Conservation (phyloP, 495 filamentous ascomycete genomes). For the Sordaria brevicollis region DNA sequence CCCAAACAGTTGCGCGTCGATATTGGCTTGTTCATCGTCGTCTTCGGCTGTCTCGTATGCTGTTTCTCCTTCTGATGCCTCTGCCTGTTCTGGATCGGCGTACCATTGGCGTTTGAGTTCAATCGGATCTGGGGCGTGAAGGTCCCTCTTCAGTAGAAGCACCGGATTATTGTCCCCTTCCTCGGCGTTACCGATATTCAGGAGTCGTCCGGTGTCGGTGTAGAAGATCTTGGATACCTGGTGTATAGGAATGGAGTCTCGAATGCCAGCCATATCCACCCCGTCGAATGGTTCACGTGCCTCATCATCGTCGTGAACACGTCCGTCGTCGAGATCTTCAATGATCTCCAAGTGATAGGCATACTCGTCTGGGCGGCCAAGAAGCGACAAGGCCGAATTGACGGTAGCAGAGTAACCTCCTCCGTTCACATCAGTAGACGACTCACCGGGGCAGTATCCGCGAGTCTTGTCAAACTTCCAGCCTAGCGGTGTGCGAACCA, state of each 20-base stretch:
- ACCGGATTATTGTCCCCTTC: constrained; percentile 76
- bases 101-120: constrained; percentile 12
- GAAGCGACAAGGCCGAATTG: not conserved
- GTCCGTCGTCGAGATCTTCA: constrained; percentile 87
- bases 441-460: constrained; percentile 8
- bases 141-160: constrained; percentile 75
- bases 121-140: constrained; percentile 63
- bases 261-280: constrained; percentile 62
- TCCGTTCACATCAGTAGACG: not conserved
- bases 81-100: constrained; percentile 4
- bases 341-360: constrained; percentile 82
- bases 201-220: constrained; percentile 85
- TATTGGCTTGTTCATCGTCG: constrained; percentile 44
- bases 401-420: not conserved
- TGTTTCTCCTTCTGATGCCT: not conserved
- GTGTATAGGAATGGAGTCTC: constrained; percentile 77
- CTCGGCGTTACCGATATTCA: constrained; percentile 74
- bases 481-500: constrained; percentile 44
- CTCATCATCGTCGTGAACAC: constrained; percentile 75
- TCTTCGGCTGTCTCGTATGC: constrained; percentile 5
- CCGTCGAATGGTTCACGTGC: constrained; percentile 59
- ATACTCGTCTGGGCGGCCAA: constrained; percentile 49
- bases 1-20: constrained; percentile 57
- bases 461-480: constrained; percentile 17
- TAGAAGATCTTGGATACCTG: constrained; percentile 97